A percentile compares a stretch with the other conserved stretches of the same genome.
phyloP scores from a whole-genome alignment of 331 rosid species.

The Dryas integrifolia region DNA sequence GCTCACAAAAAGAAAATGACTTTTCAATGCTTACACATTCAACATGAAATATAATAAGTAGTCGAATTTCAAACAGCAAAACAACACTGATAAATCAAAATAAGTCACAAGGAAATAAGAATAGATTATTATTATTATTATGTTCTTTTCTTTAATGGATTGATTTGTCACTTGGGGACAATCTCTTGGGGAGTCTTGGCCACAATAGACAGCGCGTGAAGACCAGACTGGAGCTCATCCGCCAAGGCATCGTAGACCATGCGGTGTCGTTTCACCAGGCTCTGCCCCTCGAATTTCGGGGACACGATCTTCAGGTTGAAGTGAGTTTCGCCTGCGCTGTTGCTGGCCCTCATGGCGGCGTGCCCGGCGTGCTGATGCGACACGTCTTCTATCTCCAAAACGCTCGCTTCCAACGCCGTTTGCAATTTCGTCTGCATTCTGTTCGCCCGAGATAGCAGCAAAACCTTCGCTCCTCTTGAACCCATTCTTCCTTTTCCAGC shows the following conservation, averaged over 20 bases:
- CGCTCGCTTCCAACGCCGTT: constrained; percentile 59
- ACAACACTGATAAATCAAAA: no score
- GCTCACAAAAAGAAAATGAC: no score
- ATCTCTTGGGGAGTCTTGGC: constrained; percentile 54
- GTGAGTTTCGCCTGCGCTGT: constrained; percentile 54
- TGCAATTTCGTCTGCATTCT: constrained; percentile 57
- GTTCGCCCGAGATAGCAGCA: constrained; percentile 43
- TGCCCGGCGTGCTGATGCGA: constrained; percentile 86
- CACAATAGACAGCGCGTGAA: constrained; percentile 57
- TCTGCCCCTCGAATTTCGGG: constrained; percentile 65
- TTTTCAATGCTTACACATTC: no score
- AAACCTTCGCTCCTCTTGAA: constrained; percentile 34
- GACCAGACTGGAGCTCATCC: constrained; percentile 59
- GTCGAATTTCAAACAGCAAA: no score
- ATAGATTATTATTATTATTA: no score
- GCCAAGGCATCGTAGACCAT: constrained; percentile 51
- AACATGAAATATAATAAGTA: no score
- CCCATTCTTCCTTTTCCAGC: constrained; percentile 30
- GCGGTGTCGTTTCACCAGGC: constrained; percentile 58
- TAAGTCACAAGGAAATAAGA: neutral
- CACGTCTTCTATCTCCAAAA: constrained; percentile 76
- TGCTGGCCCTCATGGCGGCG: constrained; percentile 54
- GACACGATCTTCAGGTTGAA: constrained; percentile 75
- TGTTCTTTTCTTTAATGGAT: neutral
- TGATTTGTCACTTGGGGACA: neutral